Evolutionary conservation across 78 protist genomes (phyloP), one percentile per base, ranked within the genome.

Genomic region (Bigelowiella natans): DNA sequence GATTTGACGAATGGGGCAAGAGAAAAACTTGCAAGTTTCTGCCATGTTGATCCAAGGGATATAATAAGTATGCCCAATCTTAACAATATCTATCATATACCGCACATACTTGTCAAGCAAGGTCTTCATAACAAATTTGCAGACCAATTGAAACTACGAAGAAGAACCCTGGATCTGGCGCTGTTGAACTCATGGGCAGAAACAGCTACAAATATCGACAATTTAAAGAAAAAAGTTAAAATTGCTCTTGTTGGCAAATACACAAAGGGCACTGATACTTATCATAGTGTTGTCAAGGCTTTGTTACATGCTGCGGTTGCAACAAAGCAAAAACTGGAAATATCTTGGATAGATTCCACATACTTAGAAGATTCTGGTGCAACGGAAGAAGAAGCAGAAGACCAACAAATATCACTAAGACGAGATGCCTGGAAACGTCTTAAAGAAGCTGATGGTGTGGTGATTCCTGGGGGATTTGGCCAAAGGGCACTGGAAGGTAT

Each of bases 51-150:
- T 0, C 85, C 88, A 31, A 92, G 88, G 31, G 83, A 93, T 37
- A 94, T 96, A 38, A 51, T 96, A 83, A 86, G 94, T 11, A 95
- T 95, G 38, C 98, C 94, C 93, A 96, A 98, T 94, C 94, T 95
- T 36, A 2, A 86, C 31, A 94, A 95, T 86, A 92, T 97, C 84
- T 97, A 95, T 93, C 92, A 92, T 36, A 98, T 98, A 39, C 98
- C 98, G 39, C 88, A 94, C 7, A 40, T 96, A 1, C 93, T 97
- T 30, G 73, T 92, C 40, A 18, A 63, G 38, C 94, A 93, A 94
- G 93, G 88, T 40, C 85, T 63, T 34, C 83, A 51, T 18, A 7
- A 18, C 73, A 51, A 51, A 18, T 18, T 51, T 51, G 73, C 73
- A 7, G 7, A 7, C 18, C 73, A 51, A 18, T n/a, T n/a, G n/a